phyloP scores from a whole-genome alignment of 331 rosid genomes.

The Malus hybrid region DNA sequence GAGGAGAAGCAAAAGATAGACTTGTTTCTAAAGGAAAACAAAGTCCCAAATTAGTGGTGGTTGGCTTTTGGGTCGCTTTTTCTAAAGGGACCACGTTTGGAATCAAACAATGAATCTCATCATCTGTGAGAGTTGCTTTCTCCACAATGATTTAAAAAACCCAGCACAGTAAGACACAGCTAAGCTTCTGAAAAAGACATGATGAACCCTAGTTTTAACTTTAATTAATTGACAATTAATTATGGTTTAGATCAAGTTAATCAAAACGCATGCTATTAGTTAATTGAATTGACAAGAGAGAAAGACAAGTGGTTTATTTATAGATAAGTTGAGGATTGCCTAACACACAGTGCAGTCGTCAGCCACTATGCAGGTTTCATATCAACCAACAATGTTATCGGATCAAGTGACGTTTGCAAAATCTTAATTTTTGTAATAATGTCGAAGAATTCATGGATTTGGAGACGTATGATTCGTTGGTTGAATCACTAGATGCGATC shows the following conservation, averaged over 20 bases:
- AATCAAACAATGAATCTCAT: no score
- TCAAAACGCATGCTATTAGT: not conserved
- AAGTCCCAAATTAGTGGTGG: constrained; percentile 1
- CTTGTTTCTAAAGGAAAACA: constrained; percentile 15
- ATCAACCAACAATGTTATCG: not conserved
- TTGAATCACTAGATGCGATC: not conserved
- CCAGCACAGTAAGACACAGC: constrained; percentile 19
- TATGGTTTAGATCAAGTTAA: not conserved
- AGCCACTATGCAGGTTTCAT: not conserved
- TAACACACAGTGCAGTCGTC: not conserved
- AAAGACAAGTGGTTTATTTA: not conserved
- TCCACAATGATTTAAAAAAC: constrained; percentile 18
- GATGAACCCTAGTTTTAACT: not conserved
- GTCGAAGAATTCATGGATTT: not conserved
- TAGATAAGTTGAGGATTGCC: not conserved
- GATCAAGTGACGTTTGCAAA: not conserved
- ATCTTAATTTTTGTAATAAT: not conserved
- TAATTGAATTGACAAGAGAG: not conserved
- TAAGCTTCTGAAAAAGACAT: constrained; percentile 29
- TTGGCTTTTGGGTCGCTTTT: not conserved
- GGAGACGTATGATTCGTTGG: not conserved
- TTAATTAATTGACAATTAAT: not conserved
- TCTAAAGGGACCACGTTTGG: no score
- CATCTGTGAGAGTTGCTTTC: constrained; percentile 18
- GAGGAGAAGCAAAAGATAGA: constrained; percentile 7